Base-by-base conservation (phyloP, 257 asterid genomes). In the Voacanga thouarsii region DNA sequence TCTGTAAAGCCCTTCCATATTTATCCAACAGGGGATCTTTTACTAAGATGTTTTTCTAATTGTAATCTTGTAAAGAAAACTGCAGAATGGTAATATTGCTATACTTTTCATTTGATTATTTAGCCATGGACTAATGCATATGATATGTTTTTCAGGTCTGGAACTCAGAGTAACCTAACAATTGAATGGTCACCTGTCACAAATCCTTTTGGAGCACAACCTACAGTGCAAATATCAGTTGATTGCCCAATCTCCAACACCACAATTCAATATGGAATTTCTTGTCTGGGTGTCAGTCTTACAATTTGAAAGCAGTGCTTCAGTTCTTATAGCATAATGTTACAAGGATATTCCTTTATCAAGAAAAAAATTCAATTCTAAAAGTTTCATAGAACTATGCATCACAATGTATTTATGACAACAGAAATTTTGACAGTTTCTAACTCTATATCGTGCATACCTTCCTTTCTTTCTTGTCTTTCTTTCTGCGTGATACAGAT, bases 211-310 rank as follows among this genome's bases (percentile, higher is more conserved):
- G 83, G 60, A 56, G 72, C 77, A 21, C 68, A 51, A 69, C 75
- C 76, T 23, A 65, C 56, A 10, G 30, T 57, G 47, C 79, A 68
- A 57, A 74, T 82, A 70, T 67, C 82, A 45, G 66, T 44, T 30
- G 70, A 43, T 65, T 61, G 49, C 26, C 78, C 71, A 19, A 53
- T 18, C 53, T 57, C 80, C 24, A 12, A 53, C 5, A 37, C 53
- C 28, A 61, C 82, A 56, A 59, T 76, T 26, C 89, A 79, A 18
- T 73, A 72, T 67, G 89, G 89, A 43, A 85, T 85, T 67, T 85
- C 85, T 49, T 65, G 86, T 64, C 75, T 83, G 19, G 80, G 83
- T 49, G 88, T 82, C 67, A 85, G 86, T 79, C 68, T 65, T 63
- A 19, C 61, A 63, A 61, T 67, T 79, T 73, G 51, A 68, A 10